Conservation (phyloP, 306 rosid genomes). For the Sesbania bispinosa region DNA sequence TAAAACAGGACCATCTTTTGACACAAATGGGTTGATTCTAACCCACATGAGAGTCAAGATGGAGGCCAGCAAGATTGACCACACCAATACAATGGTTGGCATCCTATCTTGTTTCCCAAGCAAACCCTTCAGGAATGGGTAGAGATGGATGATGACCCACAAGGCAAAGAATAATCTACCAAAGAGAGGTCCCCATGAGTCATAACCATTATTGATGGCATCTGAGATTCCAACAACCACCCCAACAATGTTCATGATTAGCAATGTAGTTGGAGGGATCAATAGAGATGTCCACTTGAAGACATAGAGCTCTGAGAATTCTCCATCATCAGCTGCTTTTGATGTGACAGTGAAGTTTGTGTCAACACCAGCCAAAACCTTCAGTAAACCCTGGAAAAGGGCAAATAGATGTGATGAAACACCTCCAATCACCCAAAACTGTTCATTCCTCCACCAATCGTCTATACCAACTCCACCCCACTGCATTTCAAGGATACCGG, state of each 20-base stretch:
- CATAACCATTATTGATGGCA: constrained; percentile 93
- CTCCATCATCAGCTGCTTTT: constrained; percentile 95
- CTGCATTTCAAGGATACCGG: constrained; percentile 93
- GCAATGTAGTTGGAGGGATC: constrained; percentile 74
- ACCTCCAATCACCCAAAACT: constrained; percentile 98
- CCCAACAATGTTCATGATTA: constrained; percentile 80
- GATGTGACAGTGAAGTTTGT: constrained; percentile 95
- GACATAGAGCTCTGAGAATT: constrained; percentile 82
- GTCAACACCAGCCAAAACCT: constrained; percentile 91
- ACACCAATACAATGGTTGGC: constrained; percentile 89
- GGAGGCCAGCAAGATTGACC: constrained; percentile 89
- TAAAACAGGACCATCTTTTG: constrained; percentile 73
- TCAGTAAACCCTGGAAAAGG: constrained; percentile 83
- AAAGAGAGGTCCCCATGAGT: constrained; percentile 95
- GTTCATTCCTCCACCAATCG: constrained; percentile 99
- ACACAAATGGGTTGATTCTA: constrained; percentile 80
- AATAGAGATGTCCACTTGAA: constrained; percentile 94
- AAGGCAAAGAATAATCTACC: constrained; percentile 93
- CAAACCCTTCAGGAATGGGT: constrained; percentile 92
- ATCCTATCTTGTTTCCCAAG: constrained; percentile 79
- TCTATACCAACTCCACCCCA: constrained; percentile 95
- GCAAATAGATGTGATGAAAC: constrained; percentile 93
- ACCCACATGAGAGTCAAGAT: constrained; percentile 94
- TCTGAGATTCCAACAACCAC: constrained; percentile 85
- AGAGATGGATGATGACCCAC: constrained; percentile 90